Conservation (phyloP, 768 basidiomycete species). For the Trametes cinnabarina region DNA sequence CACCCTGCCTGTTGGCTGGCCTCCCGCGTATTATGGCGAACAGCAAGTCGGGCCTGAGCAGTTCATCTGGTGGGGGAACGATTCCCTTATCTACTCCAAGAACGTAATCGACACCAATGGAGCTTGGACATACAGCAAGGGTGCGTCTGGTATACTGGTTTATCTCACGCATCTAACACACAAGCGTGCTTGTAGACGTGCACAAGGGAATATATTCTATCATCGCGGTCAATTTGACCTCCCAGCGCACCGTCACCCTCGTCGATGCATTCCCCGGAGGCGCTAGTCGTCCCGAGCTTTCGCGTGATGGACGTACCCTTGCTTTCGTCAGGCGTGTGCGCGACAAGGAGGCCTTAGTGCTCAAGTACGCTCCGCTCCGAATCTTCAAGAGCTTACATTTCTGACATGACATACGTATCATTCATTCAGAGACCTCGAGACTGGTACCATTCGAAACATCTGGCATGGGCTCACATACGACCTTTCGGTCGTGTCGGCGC, state of each 20-base stretch:
- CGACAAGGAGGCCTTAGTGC: slow-evolving; percentile 69
- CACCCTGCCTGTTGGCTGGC: slow-evolving; percentile 61
- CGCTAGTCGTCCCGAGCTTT: slow-evolving; percentile 70
- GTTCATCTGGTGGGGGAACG: slow-evolving; percentile 57
- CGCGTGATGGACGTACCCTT: slow-evolving; percentile 63
- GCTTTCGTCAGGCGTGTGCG: slow-evolving; percentile 73
- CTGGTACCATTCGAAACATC: slow-evolving; percentile 60
- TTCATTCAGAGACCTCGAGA: slow-evolving; percentile 61
- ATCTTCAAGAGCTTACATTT: neutral
- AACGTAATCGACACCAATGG: slow-evolving; percentile 52
- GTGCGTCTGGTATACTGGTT: slow-evolving; percentile 30
- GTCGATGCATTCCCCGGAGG: slow-evolving; percentile 63
- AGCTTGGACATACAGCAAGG: slow-evolving; percentile 62
- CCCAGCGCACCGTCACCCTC: slow-evolving; percentile 47
- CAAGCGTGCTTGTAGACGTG: slow-evolving; percentile 44
- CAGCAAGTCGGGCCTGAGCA: slow-evolving; percentile 78
- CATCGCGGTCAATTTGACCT: slow-evolving; percentile 63
- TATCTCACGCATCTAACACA: neutral
- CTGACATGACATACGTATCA: too few species aligned
- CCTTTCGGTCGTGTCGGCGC: slow-evolving; percentile 58
- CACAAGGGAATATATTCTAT: slow-evolving; percentile 72
- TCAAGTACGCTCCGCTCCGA: slow-evolving; percentile 61
- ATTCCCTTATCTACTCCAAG: slow-evolving; percentile 62
- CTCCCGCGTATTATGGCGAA: slow-evolving; percentile 53
- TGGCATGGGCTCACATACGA: slow-evolving; percentile 75